phyloP scores from a whole-genome alignment of 1,139 yeast genomes.

The Kazachstania sp. region DNA sequence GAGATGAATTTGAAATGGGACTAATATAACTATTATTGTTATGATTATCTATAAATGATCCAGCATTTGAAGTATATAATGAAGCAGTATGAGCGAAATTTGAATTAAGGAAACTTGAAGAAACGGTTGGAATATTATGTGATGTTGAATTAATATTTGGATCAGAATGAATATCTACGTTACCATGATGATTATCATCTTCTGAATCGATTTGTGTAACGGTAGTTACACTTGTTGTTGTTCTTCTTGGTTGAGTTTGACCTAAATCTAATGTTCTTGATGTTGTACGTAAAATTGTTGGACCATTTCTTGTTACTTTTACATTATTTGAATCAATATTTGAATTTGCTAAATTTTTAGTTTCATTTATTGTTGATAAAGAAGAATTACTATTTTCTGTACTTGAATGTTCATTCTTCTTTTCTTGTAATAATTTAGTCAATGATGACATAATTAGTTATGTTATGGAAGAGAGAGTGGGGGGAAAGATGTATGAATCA shows the following conservation, averaged over 20 bases:
- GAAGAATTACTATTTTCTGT: constrained; percentile 4
- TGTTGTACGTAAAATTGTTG: constrained; percentile 10
- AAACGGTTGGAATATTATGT: constrained; percentile 11
- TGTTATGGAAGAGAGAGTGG: too few species aligned
- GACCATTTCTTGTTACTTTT: constrained; percentile 3
- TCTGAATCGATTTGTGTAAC: constrained; percentile 24
- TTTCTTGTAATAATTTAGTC: constrained; percentile 30
- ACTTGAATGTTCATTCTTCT: constrained; percentile 19
- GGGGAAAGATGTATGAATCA: too few species aligned
- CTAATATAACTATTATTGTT: neutral
- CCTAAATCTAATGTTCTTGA: constrained; percentile 12
- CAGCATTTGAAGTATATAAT: constrained; percentile 17
- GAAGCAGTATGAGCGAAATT: constrained; percentile 32
- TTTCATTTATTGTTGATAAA: constrained; percentile 1
- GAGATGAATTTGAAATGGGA: constrained; percentile 4
- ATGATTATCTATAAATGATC: constrained; percentile 15
- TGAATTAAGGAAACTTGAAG: constrained; percentile 28
- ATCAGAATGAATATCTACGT: neutral
- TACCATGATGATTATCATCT: constrained; percentile 10
- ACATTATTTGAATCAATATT: neutral
- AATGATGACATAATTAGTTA: constrained; percentile 31
- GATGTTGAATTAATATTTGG: constrained; percentile 10
- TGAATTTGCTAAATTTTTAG: neutral
- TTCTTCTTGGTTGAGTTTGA: constrained; percentile 8
- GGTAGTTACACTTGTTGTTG: constrained; percentile 24